Evolutionary conservation across 306 rosid species (phyloP), one percentile per base, ranked within the genome.

Genomic region (Sicyos edulis): DNA sequence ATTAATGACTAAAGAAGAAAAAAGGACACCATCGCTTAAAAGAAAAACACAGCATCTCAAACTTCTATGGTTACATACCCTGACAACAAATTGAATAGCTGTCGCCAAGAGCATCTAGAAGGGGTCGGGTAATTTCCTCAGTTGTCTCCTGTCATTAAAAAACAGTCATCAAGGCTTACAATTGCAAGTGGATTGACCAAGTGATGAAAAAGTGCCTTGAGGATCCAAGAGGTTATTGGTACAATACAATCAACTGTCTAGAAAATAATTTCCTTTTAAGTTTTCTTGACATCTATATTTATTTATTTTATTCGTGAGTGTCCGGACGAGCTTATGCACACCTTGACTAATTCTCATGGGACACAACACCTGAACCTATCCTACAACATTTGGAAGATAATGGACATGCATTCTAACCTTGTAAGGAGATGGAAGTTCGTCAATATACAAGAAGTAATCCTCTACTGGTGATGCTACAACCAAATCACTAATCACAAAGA

Each of bases 401-500:
- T 6, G 10, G 45, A 40, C 45, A 42, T 6, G 72, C 58, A 72
- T 58, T 81, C 91, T 76, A 47, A 91, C 99, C 97, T 91, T 93
- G 42, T 78, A 53, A 45, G 88, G 83, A 81, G 79, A 15, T 42
- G 84, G 78, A 77, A 87, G 86, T 76, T 88, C 91, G 74, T 93
- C 89, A 4, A 93, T 82, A 79, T 84, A 86, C 56, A 91, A 81
- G 82, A 93, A 91, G 83, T 93, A 93, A 81, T 93, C 97, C 85
- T 93, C 98, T 76, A 93, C 88, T 0, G 95, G 98, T 78, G 97
- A 91, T 72, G 88, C 97, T 75, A 88, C 98, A 53, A 93, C 95
- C 91, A 93, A 82, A 88, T 90, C 98, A 71, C 98, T 93, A 59
- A 60, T 85, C 59, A 77, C 55, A 77, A 47, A 47, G 2, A 47